phyloP scores from a whole-genome alignment of 2,329 filamentous ascomycete species.

The Penicillium hordei region DNA sequence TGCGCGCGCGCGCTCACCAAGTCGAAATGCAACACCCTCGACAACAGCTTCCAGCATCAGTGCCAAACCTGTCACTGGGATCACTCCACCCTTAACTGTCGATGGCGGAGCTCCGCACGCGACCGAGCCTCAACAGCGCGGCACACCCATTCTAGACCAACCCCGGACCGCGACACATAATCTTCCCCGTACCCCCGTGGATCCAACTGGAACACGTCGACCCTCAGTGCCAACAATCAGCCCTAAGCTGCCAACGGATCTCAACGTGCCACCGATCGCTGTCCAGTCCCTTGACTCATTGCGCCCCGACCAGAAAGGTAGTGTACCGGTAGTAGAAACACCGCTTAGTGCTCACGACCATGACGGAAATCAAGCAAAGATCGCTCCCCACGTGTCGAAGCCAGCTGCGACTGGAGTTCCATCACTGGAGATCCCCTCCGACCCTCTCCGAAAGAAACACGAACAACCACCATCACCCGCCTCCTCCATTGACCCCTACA shows the following conservation, averaged over 20 bases:
- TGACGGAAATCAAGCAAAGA: conserved; percentile 20
- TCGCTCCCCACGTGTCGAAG: conserved; percentile 23
- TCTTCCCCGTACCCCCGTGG: conserved; percentile 12
- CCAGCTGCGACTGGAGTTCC: conserved; percentile 15
- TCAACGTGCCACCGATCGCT: conserved; percentile 18
- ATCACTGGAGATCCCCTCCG: conserved; percentile 19
- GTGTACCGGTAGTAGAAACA: conserved; percentile 22
- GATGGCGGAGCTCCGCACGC: conserved; percentile 18
- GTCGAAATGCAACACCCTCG: conserved; percentile 29
- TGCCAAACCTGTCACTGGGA: conserved; percentile 26
- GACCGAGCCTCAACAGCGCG: conserved; percentile 10
- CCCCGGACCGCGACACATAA: conserved; percentile 6
- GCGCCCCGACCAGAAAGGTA: conserved; percentile 29
- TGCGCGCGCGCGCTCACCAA: conserved; percentile 23
- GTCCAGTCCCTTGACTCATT: conserved; percentile 56
- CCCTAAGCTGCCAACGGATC: conserved; percentile 13
- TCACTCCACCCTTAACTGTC: conserved; percentile 17
- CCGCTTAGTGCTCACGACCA: conserved; percentile 27
- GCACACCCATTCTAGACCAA: neutral
- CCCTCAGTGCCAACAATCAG: conserved; percentile 12
- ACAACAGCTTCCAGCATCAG: conserved; percentile 36
- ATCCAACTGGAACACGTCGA: conserved; percentile 5
- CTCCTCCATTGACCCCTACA: conserved; percentile 69
- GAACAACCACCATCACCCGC: conserved; percentile 51
- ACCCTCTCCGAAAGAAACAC: conserved; percentile 27